These are phyloP conservation scores for Exobasidium cylindrosporum DNA, from an alignment of 1,284 basidiomycete genomes.

Conservation along the genomic window DNA sequence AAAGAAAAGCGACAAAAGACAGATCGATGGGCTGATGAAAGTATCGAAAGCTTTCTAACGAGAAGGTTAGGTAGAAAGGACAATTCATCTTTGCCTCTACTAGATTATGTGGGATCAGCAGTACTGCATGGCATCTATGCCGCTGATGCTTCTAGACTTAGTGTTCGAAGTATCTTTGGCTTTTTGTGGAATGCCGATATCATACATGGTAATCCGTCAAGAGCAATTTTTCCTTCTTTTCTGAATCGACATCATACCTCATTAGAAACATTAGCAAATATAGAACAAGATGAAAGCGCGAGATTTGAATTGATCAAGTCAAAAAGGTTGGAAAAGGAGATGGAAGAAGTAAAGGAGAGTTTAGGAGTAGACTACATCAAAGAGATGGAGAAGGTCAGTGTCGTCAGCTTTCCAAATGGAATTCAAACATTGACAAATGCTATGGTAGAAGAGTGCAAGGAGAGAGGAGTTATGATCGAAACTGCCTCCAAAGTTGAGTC, in stretches of 20 bases:
- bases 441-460: conserved; percentile 61
- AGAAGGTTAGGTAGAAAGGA: conserved; percentile 68
- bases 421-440: conserved; percentile 68
- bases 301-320: background rate
- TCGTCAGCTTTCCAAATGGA: conserved; percentile 78
- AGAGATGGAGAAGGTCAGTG: conserved; percentile 63
- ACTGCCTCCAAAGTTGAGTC: conserved; percentile 31
- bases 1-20: background rate
- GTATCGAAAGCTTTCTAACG: conserved; percentile 72
- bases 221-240: background rate
- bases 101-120: conserved; percentile 60
- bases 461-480: conserved; percentile 22
- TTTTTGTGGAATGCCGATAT: conserved; percentile 61
- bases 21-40: conserved; percentile 65
- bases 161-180: conserved; percentile 74
- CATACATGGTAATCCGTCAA: background rate
- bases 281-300: background rate
- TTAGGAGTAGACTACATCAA: conserved; percentile 60
- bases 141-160: conserved; percentile 72
- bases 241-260: background rate
- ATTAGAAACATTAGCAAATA: background rate
- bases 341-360: conserved; percentile 20
- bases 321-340: conserved; percentile 19
- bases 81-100: conserved; percentile 56
- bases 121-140: conserved; percentile 92